Conservation (phyloP, 2,329 filamentous ascomycete species). For the Fusarium tjaetaba region DNA sequence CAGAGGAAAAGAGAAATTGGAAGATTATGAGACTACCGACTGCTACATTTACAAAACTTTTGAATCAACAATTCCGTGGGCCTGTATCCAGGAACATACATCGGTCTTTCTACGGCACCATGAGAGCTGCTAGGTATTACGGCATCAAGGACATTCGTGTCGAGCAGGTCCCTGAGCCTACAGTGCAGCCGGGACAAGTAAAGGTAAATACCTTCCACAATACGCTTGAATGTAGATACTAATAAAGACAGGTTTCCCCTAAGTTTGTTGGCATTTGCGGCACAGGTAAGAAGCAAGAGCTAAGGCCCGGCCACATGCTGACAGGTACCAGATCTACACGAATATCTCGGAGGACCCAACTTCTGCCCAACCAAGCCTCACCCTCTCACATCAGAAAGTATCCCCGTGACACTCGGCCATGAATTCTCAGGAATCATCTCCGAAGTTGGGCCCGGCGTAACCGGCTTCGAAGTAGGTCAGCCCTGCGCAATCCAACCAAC, state of each 20-base stretch:
- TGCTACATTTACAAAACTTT: neutral
- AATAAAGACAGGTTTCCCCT: conserved; percentile 36
- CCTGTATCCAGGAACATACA: neutral
- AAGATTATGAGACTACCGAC: conserved; percentile 2
- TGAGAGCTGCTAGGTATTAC: conserved; percentile 65
- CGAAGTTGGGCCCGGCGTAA: conserved; percentile 64
- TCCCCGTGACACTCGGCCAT: conserved; percentile 71
- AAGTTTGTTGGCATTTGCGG: conserved; percentile 62
- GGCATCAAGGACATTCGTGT: conserved; percentile 65
- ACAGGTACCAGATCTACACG: conserved; percentile 37
- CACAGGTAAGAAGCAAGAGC: conserved; percentile 17
- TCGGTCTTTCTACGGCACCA: conserved; percentile 53
- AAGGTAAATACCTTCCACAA: conserved; percentile 15
- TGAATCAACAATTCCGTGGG: neutral
- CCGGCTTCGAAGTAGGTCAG: conserved; percentile 61
- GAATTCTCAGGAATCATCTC: conserved; percentile 70
- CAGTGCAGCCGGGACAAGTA: conserved; percentile 61
- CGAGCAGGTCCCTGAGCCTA: conserved; percentile 59
- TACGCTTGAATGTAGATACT: neutral
- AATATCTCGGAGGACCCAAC: conserved; percentile 48
- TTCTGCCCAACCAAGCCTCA: conserved; percentile 62
- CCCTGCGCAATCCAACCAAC: conserved; percentile 69
- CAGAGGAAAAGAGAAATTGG: neutral
- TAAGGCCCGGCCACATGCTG: neutral
- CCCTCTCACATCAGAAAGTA: conserved; percentile 64